These are phyloP conservation scores for Crepidotus variabilis DNA, from an alignment of 768 basidiomycete genomes.

Conservation along the genomic window DNA sequence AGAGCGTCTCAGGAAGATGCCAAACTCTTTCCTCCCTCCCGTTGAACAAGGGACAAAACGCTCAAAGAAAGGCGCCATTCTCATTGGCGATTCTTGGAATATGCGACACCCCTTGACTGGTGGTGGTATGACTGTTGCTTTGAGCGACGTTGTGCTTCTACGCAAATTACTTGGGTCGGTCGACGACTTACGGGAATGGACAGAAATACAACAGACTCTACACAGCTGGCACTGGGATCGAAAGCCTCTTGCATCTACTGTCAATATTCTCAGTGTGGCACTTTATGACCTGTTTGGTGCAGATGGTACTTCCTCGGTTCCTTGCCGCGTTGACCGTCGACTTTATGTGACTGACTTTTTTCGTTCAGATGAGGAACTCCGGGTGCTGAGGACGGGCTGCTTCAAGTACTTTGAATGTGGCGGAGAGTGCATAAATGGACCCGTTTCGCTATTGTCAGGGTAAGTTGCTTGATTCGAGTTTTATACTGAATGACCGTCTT, in stretches of 20 bases:
- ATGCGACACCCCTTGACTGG: conserved; percentile 99
- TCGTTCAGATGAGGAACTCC: conserved; percentile 51
- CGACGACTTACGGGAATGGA: conserved; percentile 45
- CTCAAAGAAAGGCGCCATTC: conserved; percentile 66
- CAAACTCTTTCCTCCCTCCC: conserved; percentile 89
- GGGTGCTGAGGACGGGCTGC: conserved; percentile 74
- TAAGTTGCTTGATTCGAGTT: conserved; percentile 31
- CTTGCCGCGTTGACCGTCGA: no score
- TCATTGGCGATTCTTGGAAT: conserved; percentile 96
- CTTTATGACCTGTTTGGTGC: conserved; percentile 94
- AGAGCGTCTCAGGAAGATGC: conserved; percentile 86
- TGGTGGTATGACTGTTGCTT: conserved; percentile 96
- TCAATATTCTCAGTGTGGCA: conserved; percentile 92
- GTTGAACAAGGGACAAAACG: conserved; percentile 55
- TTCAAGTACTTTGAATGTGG: conserved; percentile 97
- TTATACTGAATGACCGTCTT: not conserved
- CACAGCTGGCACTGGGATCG: conserved; percentile 82
- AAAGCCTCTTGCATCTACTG: conserved; percentile 77
- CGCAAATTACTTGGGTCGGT: conserved; percentile 53
- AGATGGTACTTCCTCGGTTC: conserved; percentile 70
- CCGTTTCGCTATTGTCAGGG: conserved; percentile 89
- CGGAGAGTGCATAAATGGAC: conserved; percentile 83
- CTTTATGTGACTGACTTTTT: conserved; percentile 2
- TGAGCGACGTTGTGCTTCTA: conserved; percentile 81
- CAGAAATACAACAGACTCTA: conserved; percentile 45